A percentile compares a stretch with the other conserved stretches of the same genome.
Conservation (phyloP, 2,329 filamentous ascomycete species). For the Exophiala alcalophila region DNA sequence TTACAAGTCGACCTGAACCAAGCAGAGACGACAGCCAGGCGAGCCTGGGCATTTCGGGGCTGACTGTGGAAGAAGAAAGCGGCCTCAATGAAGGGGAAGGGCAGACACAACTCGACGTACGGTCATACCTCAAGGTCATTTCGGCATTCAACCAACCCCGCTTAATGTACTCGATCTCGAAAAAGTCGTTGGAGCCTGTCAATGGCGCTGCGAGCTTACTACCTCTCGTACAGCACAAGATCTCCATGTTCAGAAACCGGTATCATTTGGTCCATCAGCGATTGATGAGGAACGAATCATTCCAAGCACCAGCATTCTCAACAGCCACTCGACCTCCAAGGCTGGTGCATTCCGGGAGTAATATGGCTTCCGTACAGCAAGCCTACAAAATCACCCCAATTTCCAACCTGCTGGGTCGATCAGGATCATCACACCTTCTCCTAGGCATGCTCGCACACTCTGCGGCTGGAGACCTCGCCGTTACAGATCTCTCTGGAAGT, state of each 20-base stretch:
- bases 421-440: slow-evolving; percentile 79
- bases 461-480: slow-evolving; percentile 68
- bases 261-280: slow-evolving; percentile 92
- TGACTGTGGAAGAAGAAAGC: slow-evolving; percentile 48
- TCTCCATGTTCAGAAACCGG: slow-evolving; percentile 78
- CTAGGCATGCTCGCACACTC: slow-evolving; percentile 81
- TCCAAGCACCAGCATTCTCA: slow-evolving; percentile 76
- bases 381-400: slow-evolving; percentile 88
- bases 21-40: slow-evolving; percentile 60
- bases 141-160: slow-evolving; percentile 79
- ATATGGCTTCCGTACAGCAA: slow-evolving; percentile 54
- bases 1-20: slow-evolving; percentile 34
- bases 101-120: slow-evolving; percentile 62
- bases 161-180: slow-evolving; percentile 50
- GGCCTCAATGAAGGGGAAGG: slow-evolving; percentile 60
- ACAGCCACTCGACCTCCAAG: slow-evolving; percentile 52
- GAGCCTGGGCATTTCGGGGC: slow-evolving; percentile 58
- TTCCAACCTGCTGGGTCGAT: slow-evolving; percentile 69
- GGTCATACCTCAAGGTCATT: slow-evolving; percentile 80
- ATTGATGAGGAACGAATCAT: slow-evolving; percentile 86
- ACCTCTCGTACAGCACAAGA: slow-evolving; percentile 77
- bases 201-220: slow-evolving; percentile 66
- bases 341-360: slow-evolving; percentile 59
- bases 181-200: slow-evolving; percentile 85
- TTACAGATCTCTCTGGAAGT: slow-evolving; percentile 84